Base-by-base conservation (phyloP, 2,329 filamentous ascomycete genomes). In the Claviceps lovelessii region DNA sequence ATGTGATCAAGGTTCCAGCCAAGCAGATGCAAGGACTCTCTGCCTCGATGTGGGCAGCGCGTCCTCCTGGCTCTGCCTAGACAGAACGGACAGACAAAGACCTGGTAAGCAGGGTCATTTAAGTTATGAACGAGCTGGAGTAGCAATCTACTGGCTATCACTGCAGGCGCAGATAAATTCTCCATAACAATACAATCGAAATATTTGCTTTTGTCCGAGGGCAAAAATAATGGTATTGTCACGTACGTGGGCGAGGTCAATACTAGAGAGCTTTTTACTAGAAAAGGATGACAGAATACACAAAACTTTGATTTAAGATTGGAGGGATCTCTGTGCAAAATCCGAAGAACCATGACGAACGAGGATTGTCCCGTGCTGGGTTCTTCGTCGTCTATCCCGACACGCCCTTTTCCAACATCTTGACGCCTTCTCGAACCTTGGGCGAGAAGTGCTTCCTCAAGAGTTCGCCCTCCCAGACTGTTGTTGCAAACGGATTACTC, bases 391-490 rank as follows among this genome's bases (percentile, higher is more conserved):
- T 57, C 58, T 64, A 69, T 53, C 61, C 61, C 6, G 65, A 67
- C 63, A 88, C 71, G 49, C 74, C 76, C 75, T 86, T 88, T 66
- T 90, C 85, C 65, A 90, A 72, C 48, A 78, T 69, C 67, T 79
- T 78, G 5, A 86, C 73, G 1, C 85, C 85, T 63, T 95, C 88
- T 60, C 88, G 78, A 1, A 98, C 86, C 64, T 84, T 84, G 7
- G 90, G 91, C 61, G 86, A 90, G 67, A 87, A 98, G 72, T 98
- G 93, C 61, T 80, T 78, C 65, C 85, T 77, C 62, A 98, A 68
- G 56, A 98, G 66, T 72, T 97, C 93, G 0, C 88, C 90, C 67
- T 97, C 93, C 93, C 91, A 98, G 0, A 94, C 78, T 0, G 89
- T 96, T 5, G 84, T 82, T 0, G 90, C 87, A 69, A 93, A 95